phyloP scores from a whole-genome alignment of 768 basidiomycete species.

The Kwoniella dejecticola region DNA sequence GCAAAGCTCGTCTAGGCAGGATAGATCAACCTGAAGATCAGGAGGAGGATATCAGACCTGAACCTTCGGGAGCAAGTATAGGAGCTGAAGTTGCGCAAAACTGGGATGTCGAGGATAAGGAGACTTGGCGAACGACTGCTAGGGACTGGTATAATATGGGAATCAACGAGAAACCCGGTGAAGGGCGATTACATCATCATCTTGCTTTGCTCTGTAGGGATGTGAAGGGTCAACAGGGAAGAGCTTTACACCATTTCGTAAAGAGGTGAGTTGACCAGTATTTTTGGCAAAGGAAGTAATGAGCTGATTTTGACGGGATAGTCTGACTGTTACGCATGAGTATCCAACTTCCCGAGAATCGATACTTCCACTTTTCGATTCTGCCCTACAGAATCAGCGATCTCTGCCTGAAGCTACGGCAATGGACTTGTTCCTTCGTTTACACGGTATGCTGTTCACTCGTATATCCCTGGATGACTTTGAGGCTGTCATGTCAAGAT shows the following conservation, averaged over 20 bases:
- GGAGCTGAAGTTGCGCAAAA: conserved; percentile 78
- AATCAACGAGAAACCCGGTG: conserved; percentile 84
- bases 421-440: conserved; percentile 80
- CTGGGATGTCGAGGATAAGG: conserved; percentile 77
- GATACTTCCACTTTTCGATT: conserved; percentile 83
- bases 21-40: conserved; percentile 63
- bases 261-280: conserved; percentile 69
- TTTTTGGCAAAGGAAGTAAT: background rate
- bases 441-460: conserved; percentile 98
- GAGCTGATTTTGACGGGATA: conserved; percentile 54
- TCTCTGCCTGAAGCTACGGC: conserved; percentile 66
- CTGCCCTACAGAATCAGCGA: conserved; percentile 70
- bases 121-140: conserved; percentile 85
- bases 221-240: conserved; percentile 75
- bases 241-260: conserved; percentile 87
- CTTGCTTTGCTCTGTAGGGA: conserved; percentile 84
- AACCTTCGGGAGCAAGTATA: conserved; percentile 62
- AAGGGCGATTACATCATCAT: conserved; percentile 91
- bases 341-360: conserved; percentile 88
- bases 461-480: conserved; percentile 94
- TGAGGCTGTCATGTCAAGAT: conserved; percentile 72
- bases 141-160: conserved; percentile 91
- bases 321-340: conserved; percentile 87
- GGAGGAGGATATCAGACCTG: conserved; percentile 61
- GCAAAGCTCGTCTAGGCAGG: conserved; percentile 2